These are phyloP conservation scores for Raffaelea ambrosiae DNA, from an alignment of 2,329 filamentous ascomycete genomes.

Conservation along the genomic window DNA sequence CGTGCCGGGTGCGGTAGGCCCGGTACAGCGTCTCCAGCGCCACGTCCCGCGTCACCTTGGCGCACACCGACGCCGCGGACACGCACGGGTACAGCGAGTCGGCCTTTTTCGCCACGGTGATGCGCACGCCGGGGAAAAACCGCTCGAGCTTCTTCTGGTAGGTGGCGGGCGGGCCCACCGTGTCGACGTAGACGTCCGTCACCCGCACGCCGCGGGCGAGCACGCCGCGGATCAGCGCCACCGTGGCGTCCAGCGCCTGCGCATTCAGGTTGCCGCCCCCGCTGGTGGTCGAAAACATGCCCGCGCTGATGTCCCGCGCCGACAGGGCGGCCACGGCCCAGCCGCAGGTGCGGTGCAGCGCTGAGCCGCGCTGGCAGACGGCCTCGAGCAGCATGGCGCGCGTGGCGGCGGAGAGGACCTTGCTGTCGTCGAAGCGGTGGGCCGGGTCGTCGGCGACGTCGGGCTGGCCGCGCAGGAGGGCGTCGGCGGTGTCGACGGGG, in stretches of 20 bases:
- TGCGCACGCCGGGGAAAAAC: constrained; percentile 68
- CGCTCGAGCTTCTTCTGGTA: constrained; percentile 81
- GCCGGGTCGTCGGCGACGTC: constrained; percentile 5
- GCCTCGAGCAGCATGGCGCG: constrained; percentile 61
- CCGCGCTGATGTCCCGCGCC: constrained; percentile 70
- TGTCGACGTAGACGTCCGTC: constrained; percentile 88
- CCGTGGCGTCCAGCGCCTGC: constrained; percentile 88
- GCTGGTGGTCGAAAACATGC: constrained; percentile 60
- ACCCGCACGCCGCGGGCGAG: constrained; percentile 73
- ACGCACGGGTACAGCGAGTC: constrained; percentile 90
- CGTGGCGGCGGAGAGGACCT: constrained; percentile 74
- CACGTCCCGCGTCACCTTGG: constrained; percentile 90
- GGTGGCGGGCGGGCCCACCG: constrained; percentile 70
- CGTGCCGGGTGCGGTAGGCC: background rate
- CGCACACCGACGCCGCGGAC: constrained; percentile 86
- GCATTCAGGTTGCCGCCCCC: constrained; percentile 82
- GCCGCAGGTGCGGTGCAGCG: constrained; percentile 52
- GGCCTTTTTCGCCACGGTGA: constrained; percentile 83
- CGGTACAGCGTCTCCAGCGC: constrained; percentile 71
- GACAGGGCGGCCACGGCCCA: constrained; percentile 80
- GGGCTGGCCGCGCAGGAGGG: constrained; percentile 53
- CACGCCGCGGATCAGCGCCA: constrained; percentile 70
- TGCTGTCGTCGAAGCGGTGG: constrained; percentile 92
- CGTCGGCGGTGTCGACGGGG: constrained; percentile 60
- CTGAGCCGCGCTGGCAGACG: constrained; percentile 54